phyloP scores from a whole-genome alignment of 1,139 yeast species.

The Debaryomycetaceae sp. region DNA sequence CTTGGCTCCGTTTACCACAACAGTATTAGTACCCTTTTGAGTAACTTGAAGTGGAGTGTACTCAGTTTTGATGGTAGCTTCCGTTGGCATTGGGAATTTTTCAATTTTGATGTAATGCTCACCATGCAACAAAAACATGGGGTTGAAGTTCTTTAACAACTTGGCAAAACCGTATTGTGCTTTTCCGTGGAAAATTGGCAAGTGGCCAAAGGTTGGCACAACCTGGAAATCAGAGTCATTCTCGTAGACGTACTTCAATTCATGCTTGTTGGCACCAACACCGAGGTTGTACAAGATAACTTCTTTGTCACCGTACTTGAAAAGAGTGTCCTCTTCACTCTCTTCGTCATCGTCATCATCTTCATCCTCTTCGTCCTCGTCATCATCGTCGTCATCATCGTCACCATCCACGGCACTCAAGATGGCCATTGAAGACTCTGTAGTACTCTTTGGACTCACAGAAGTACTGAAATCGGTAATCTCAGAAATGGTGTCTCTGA shows the following conservation, averaged over 20 bases:
- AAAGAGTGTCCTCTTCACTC: slow-evolving; percentile 38
- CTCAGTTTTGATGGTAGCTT: slow-evolving; percentile 59
- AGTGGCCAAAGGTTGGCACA: slow-evolving; percentile 90
- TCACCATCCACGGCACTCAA: slow-evolving; percentile 61
- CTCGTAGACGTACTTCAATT: slow-evolving; percentile 80
- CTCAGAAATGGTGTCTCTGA: slow-evolving; percentile 63
- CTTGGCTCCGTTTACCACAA: slow-evolving; percentile 72
- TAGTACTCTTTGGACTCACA: slow-evolving; percentile 59
- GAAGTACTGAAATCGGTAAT: slow-evolving; percentile 64
- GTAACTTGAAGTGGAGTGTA: slow-evolving; percentile 68
- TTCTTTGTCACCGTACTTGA: slow-evolving; percentile 61
- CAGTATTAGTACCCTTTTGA: slow-evolving; percentile 87
- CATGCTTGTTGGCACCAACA: slow-evolving; percentile 78
- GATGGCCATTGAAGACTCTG: slow-evolving; percentile 79
- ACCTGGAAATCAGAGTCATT: slow-evolving; percentile 76
- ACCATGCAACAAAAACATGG: slow-evolving; percentile 87
- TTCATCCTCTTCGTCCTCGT: slow-evolving; percentile 47
- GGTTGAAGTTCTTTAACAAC: slow-evolving; percentile 79
- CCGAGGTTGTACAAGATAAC: slow-evolving; percentile 85
- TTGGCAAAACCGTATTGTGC: slow-evolving; percentile 52
- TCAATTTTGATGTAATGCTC: slow-evolving; percentile 86
- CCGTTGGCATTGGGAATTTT: slow-evolving; percentile 78
- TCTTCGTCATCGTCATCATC: slow-evolving; percentile 53
- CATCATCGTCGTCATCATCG: slow-evolving; percentile 47
- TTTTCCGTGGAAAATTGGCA: slow-evolving; percentile 59